Conservation (phyloP, 2,329 filamentous ascomycete species). For the Hymenoscyphus repandus region DNA sequence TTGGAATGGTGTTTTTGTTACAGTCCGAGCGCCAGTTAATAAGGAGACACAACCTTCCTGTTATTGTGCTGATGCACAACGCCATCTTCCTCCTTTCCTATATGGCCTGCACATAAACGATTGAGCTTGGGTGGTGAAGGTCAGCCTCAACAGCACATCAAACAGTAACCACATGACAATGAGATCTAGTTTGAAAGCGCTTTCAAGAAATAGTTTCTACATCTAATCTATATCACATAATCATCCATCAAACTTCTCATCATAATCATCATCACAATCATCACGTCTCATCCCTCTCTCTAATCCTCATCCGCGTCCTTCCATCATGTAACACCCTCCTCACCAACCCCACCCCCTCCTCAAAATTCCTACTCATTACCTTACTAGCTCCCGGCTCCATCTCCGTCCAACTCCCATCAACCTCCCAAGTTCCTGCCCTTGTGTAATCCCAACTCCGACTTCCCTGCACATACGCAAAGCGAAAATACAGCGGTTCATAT, state of each 20-base stretch:
- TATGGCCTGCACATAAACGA: too few relatives aligned
- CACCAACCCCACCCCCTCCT: slow-evolving; percentile 4
- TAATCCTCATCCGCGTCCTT: not conserved
- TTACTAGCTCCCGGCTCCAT: slow-evolving; percentile 42
- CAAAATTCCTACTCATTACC: slow-evolving; percentile 22
- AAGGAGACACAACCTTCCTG: too few relatives aligned
- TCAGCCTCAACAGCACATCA: too few relatives aligned
- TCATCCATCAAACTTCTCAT: not conserved
- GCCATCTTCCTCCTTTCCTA: too few relatives aligned
- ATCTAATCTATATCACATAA: not conserved
- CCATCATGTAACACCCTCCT: not conserved
- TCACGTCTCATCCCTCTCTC: not conserved
- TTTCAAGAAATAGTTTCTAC: not conserved
- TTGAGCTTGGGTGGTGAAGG: too few relatives aligned
- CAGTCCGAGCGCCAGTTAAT: too few relatives aligned
- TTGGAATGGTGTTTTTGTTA: too few relatives aligned
- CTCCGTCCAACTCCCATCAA: slow-evolving; percentile 57
- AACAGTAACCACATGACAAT: too few relatives aligned
- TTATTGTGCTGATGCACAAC: too few relatives aligned
- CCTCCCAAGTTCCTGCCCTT: slow-evolving; percentile 66
- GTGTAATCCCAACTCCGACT: slow-evolving; percentile 65
- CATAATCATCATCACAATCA: not conserved
- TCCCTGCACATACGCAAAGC: slow-evolving; percentile 70
- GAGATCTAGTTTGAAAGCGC: too few relatives aligned
- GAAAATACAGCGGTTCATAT: slow-evolving; percentile 63